These are phyloP conservation scores for Termitomyces titanicus DNA, from an alignment of 768 basidiomycete species.

Conservation along the genomic window DNA sequence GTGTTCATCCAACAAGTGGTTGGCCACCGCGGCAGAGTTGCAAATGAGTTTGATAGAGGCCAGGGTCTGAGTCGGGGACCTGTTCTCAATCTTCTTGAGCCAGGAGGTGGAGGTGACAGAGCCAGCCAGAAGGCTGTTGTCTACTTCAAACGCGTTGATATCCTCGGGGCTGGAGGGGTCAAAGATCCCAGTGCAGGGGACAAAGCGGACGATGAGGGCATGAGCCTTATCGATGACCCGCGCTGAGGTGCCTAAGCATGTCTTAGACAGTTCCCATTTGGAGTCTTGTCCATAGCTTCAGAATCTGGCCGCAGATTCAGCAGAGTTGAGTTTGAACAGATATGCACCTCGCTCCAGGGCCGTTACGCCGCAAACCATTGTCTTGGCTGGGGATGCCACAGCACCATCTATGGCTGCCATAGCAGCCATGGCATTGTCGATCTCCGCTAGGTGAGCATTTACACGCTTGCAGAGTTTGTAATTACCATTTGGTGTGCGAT, in stretches of 20 bases:
- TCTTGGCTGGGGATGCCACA: neutral
- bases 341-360: neutral
- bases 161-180: neutral
- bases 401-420: neutral
- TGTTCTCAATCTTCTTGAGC: neutral
- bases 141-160: neutral
- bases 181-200: neutral
- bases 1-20: neutral
- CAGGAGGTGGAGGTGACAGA: neutral
- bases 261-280: neutral
- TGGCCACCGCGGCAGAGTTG: neutral
- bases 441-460: neutral
- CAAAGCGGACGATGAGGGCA: neutral
- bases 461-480: neutral
- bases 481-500: neutral
- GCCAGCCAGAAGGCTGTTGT: neutral
- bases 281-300: neutral
- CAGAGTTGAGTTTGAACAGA: neutral
- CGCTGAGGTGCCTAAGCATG: neutral
- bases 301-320: neutral
- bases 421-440: neutral
- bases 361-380: neutral
- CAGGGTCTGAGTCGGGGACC: neutral
- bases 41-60: neutral
- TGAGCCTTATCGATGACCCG: neutral